These are phyloP conservation scores for Reutealis trisperma DNA, from an alignment of 345 rosid genomes.

Conservation along the genomic window DNA sequence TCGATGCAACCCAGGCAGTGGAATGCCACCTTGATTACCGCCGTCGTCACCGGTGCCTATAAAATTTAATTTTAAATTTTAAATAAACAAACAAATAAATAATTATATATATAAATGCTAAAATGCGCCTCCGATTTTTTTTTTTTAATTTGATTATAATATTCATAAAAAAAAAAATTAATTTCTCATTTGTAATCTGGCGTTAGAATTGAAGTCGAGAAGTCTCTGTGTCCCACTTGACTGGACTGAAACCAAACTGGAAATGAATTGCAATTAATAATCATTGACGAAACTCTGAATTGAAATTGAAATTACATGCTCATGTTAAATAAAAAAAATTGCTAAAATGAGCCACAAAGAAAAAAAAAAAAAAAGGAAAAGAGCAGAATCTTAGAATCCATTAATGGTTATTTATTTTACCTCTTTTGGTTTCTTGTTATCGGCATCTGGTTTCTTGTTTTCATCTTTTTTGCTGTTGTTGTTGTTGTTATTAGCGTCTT, in stretches of 20 bases:
- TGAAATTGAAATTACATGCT: neutral
- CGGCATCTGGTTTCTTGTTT: conserved; percentile 17
- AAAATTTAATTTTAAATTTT: neutral
- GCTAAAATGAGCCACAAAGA: neutral
- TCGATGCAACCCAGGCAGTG: conserved; percentile 77
- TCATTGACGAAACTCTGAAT: neutral
- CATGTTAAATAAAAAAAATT: neutral
- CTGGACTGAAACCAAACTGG: neutral
- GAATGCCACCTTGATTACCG: conserved; percentile 57
- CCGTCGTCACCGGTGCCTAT: conserved; percentile 63
- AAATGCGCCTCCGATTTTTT: neutral
- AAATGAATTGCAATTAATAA: conserved; percentile 1
- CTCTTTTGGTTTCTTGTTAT: conserved; percentile 53
- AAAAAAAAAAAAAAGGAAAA: neutral
- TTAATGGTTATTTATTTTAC: conserved; percentile 18
- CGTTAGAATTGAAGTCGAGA: too few species aligned
- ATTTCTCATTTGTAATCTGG: too few species aligned
- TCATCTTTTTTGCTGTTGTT: conserved; percentile 13
- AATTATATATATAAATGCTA: neutral
- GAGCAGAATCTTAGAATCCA: too few species aligned
- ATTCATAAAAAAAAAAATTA: too few species aligned
- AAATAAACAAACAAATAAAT: neutral
- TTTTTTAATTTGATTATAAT: too few species aligned
- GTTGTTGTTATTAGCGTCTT: conserved; percentile 15
- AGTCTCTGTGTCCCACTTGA: neutral